Evolutionary conservation across 768 basidiomycete genomes (phyloP).

Genomic region (Hygrocybe coccinea): DNA sequence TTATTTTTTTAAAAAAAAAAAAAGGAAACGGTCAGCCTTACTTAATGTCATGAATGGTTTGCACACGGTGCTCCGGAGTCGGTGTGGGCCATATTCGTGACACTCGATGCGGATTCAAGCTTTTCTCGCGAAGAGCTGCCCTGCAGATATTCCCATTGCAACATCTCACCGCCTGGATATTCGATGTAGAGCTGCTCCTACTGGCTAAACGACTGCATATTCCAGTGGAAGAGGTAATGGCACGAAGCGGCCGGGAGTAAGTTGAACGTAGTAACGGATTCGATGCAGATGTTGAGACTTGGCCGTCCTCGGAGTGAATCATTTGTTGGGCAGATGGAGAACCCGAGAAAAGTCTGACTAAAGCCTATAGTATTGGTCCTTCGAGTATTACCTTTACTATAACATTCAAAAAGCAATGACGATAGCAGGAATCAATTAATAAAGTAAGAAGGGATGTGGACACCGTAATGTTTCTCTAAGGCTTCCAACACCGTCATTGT

Average conservation of each 20-base stretch:
- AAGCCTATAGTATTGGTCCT: too few relatives aligned
- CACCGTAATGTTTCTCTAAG: too few relatives aligned
- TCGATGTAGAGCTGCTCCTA: conserved; percentile 89
- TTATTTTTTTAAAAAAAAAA: not conserved
- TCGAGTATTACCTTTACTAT: too few relatives aligned
- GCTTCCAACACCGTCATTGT: not conserved
- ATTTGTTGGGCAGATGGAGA: conserved; percentile 70
- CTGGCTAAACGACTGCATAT: conserved; percentile 75
- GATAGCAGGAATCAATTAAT: too few relatives aligned
- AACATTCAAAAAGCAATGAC: too few relatives aligned
- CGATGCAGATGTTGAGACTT: conserved; percentile 86
- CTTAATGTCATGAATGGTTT: conserved; percentile 90
- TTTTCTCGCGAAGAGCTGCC: conserved; percentile 82
- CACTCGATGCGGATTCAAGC: conserved; percentile 97
- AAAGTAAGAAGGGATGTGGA: too few relatives aligned
- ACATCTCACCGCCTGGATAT: conserved; percentile 91
- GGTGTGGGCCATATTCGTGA: conserved; percentile 89
- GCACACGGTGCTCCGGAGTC: conserved; percentile 81
- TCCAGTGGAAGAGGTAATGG: conserved; percentile 85
- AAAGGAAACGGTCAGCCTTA: conserved; percentile 61
- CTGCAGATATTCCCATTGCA: conserved; percentile 79
- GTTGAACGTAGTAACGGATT: conserved; percentile 78
- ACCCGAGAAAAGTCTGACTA: too few relatives aligned
- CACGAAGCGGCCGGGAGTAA: conserved; percentile 93
- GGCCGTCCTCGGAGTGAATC: conserved; percentile 77